Conservation (phyloP, 495 filamentous ascomycete genomes). For the Daldinia decipiens region DNA sequence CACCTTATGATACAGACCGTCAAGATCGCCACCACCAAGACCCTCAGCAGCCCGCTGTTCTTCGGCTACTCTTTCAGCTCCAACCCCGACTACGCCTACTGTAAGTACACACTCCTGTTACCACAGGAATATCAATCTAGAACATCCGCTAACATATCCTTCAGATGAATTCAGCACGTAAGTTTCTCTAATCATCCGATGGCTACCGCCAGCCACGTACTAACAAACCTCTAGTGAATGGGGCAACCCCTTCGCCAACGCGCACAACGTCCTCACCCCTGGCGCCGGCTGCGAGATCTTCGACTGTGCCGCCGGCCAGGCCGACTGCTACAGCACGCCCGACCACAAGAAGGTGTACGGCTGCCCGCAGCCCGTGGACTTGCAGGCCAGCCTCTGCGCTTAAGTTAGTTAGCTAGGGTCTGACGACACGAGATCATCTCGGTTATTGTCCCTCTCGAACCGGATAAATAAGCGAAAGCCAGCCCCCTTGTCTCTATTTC, state of each 20-base stretch:
- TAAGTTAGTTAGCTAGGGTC: background rate
- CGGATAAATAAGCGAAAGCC: slow-evolving; percentile 1
- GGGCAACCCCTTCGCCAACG: slow-evolving; percentile 46
- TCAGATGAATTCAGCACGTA: slow-evolving; percentile 44
- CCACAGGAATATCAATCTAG: background rate
- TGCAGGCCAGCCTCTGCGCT: slow-evolving; percentile 26
- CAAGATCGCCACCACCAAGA: slow-evolving; percentile 53
- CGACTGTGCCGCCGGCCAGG: slow-evolving; percentile 39
- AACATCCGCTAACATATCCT: slow-evolving; percentile 30
- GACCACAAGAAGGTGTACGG: slow-evolving; percentile 42
- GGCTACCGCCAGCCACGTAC: background rate
- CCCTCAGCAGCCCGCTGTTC: slow-evolving; percentile 45
- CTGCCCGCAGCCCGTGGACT: slow-evolving; percentile 45
- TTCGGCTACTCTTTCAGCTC: slow-evolving; percentile 49
- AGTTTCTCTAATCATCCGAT: background rate
- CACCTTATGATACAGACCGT: slow-evolving; percentile 39
- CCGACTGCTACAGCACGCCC: slow-evolving; percentile 43
- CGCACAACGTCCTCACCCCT: slow-evolving; percentile 38
- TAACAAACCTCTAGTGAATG: slow-evolving; percentile 29
- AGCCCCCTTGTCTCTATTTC: background rate
- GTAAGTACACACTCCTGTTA: slow-evolving; percentile 20
- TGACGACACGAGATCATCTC: no score
- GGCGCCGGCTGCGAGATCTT: slow-evolving; percentile 43
- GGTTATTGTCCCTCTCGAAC: background rate
- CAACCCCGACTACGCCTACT: slow-evolving; percentile 47